Evolutionary conservation across 306 rosid species (phyloP), one percentile per base, ranked within the genome.

Genomic region (Biancaea sappan): DNA sequence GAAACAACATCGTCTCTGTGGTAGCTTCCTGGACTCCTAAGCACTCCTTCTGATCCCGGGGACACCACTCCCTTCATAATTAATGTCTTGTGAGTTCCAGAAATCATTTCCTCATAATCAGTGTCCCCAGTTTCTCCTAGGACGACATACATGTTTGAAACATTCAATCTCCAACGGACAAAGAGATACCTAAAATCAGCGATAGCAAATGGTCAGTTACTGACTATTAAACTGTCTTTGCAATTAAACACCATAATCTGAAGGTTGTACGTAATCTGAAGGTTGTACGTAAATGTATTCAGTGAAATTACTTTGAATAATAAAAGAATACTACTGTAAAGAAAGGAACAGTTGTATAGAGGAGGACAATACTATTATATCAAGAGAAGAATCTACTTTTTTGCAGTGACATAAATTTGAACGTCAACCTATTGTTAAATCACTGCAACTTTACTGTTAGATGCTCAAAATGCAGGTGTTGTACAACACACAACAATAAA

Each of bases 61-160:
- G 78, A 41, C 18, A 81, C 88, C 57, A 80, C 79, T 4, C 88
- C 97, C 74, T 91, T 93, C 90, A 93, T 72, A 53, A 83, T 79
- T 71, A 93, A 78, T 59, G 95, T 89, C 86, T 87, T 90, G 77
- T 93, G 96, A 66, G 91, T 86, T 84, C 98, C 98, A 4, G 95
- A 75, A 64, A 93, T 93, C 97, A 93, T 64, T 77, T 93, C 98
- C 62, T 93, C 98, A 46, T 79, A 82, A 81, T 93, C 98, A 7
- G 82, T 88, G 86, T 92, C 98, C 43, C 98, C 96, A 16, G 83
- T 85, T 83, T 92, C 92, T 47, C 98, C 98, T 2, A 90, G 86
- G 56, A 92, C 69, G 25, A 92, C 94, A 69, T 82, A 88, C 98
- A 92, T 92, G 84, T 88, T 92, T 24, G 92, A 87, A n/a, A 92